phyloP scores from a whole-genome alignment of 1,284 basidiomycete genomes.

The Papiliotrema fonsecae region DNA sequence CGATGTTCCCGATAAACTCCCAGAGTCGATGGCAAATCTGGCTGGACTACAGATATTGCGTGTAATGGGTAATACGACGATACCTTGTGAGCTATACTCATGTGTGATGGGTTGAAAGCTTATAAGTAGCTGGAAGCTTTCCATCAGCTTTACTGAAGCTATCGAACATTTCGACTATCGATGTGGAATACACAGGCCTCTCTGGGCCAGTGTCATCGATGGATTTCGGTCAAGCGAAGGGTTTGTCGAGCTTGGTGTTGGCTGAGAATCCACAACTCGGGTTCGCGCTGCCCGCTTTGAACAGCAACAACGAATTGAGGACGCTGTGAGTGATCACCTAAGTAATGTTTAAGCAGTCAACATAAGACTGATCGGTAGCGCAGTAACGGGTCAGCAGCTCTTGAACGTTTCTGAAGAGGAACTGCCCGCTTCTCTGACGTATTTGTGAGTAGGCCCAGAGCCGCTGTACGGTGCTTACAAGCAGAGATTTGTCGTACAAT shows the following conservation, averaged over 20 bases:
- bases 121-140: slow-evolving; percentile 29
- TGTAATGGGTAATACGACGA: slow-evolving; percentile 35
- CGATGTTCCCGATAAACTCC: slow-evolving; percentile 27
- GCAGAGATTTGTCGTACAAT: slow-evolving; percentile 44
- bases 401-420: slow-evolving; percentile 18
- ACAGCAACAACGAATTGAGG: slow-evolving; percentile 19
- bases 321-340: slow-evolving; percentile 26
- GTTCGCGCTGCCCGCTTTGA: slow-evolving; percentile 27
- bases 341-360: neutral
- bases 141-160: slow-evolving; percentile 21
- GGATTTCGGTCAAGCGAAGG: slow-evolving; percentile 17
- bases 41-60: slow-evolving; percentile 30
- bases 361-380: slow-evolving; percentile 11
- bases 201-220: slow-evolving; percentile 23
- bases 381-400: slow-evolving; percentile 26
- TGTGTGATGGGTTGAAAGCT: neutral
- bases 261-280: slow-evolving; percentile 39
- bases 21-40: slow-evolving; percentile 30
- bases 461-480: slow-evolving; percentile 11
- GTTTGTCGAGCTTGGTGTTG: slow-evolving; percentile 28
- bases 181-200: slow-evolving; percentile 39
- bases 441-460: slow-evolving; percentile 32
- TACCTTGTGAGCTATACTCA: slow-evolving; percentile 32
- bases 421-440: slow-evolving; percentile 26
- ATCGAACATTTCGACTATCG: slow-evolving; percentile 28